Percentiles rank a stretch among this genome's conserved stretches.
Evolutionary conservation across 2,329 filamentous ascomycete genomes (phyloP).

Genomic region (Grosmannia huntii): DNA sequence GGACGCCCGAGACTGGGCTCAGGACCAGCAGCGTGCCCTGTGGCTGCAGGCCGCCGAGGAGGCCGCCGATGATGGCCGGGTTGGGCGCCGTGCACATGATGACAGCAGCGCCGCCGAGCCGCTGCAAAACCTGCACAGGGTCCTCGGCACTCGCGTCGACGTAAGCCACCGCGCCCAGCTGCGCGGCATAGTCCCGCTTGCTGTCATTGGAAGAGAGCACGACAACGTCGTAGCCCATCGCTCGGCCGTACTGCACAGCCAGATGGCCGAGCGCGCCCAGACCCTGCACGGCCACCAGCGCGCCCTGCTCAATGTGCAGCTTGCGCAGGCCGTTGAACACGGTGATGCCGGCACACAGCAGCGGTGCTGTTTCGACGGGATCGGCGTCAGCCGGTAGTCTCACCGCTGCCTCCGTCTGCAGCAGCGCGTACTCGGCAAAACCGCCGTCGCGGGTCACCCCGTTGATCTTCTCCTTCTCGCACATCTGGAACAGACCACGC

Average conservation of each 20-base stretch:
- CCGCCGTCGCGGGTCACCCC: conserved; percentile 56
- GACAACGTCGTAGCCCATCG: conserved; percentile 63
- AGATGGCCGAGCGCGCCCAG: conserved; percentile 67
- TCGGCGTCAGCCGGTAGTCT: conserved; percentile 39
- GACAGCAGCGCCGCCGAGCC: conserved; percentile 47
- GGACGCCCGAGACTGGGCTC: conserved; percentile 33
- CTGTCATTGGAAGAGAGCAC: conserved; percentile 49
- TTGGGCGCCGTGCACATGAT: conserved; percentile 53
- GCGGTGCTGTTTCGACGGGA: conserved; percentile 40
- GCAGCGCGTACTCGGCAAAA: conserved; percentile 49
- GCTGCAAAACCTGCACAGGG: conserved; percentile 30
- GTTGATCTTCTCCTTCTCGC: conserved; percentile 48
- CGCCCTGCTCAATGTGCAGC: conserved; percentile 37
- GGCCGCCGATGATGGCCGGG: conserved; percentile 35
- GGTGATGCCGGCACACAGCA: conserved; percentile 54
- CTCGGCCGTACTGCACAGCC: conserved; percentile 61
- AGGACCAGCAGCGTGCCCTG: conserved; percentile 49
- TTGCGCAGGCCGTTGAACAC: conserved; percentile 48
- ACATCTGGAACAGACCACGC: conserved; percentile 54
- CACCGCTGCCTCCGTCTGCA: conserved; percentile 48
- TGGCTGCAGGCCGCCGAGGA: conserved; percentile 40
- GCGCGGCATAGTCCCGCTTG: conserved; percentile 54
- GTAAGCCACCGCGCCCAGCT: conserved; percentile 48
- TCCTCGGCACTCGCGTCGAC: conserved; percentile 43
- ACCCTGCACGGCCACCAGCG: conserved; percentile 49